Evolutionary conservation across 768 basidiomycete genomes (phyloP).

Genomic region (Kwoniella heveanensis): DNA sequence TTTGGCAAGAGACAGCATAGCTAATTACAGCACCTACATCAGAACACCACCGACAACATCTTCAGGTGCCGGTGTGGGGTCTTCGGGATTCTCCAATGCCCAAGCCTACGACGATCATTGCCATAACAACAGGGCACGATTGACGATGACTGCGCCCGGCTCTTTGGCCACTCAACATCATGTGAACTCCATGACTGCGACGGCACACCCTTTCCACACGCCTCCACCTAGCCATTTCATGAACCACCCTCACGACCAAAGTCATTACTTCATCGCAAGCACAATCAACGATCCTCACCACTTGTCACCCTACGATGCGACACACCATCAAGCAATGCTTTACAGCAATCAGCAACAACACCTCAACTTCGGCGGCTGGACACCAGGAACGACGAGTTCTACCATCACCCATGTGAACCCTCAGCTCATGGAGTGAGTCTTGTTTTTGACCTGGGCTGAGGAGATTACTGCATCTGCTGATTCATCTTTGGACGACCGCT

Average conservation of each 20-base stretch:
- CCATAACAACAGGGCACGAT: neutral
- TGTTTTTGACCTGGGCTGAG: neutral
- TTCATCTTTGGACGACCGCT: neutral
- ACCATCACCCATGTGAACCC: conserved; percentile 11
- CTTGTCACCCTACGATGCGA: neutral
- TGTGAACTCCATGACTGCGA: neutral
- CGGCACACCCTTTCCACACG: neutral
- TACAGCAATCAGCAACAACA: neutral
- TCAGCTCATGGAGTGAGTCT: conserved; percentile 19
- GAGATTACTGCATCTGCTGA: no score
- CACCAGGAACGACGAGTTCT: neutral
- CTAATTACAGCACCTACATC: neutral
- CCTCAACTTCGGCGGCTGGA: conserved; percentile 5
- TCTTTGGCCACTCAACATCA: neutral
- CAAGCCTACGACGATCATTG: neutral
- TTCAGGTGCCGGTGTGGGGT: neutral
- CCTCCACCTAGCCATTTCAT: neutral
- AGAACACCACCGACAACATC: neutral
- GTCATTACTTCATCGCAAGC: neutral
- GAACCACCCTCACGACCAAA: neutral
- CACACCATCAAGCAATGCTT: neutral
- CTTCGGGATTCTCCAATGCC: neutral
- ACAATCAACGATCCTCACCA: neutral
- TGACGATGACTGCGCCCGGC: neutral
- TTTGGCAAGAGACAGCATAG: neutral